These are phyloP conservation scores for Hansenula lynferdii DNA, from an alignment of 1,139 yeast genomes.

Conservation along the genomic window DNA sequence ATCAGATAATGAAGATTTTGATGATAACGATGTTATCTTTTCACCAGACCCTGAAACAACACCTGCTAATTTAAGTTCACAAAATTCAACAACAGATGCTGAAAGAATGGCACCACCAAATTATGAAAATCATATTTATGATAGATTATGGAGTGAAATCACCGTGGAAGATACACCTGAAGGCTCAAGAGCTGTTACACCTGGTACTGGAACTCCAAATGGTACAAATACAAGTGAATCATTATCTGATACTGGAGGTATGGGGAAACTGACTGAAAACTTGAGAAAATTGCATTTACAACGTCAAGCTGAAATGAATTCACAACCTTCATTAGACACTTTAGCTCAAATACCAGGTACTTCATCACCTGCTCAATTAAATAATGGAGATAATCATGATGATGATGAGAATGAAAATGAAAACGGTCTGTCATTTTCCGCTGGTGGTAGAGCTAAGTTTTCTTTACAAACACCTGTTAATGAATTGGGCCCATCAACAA, in stretches of 20 bases:
- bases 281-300: conserved; percentile 49
- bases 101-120: conserved; percentile 74
- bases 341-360: conserved; percentile 6
- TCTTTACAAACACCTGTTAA: conserved; percentile 20
- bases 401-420: conserved; percentile 21
- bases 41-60: conserved; percentile 25
- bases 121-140: conserved; percentile 82
- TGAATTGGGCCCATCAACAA: conserved; percentile 9
- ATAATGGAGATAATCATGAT: conserved; percentile 7
- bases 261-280: conserved; percentile 41
- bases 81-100: conserved; percentile 5
- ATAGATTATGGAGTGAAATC: conserved; percentile 73
- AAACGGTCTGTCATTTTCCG: conserved; percentile 12
- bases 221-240: conserved; percentile 9
- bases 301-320: conserved; percentile 25
- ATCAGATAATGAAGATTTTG: conserved; percentile 18
- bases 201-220: conserved; percentile 20
- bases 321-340: conserved; percentile 16
- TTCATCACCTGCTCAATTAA: not conserved
- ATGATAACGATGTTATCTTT: conserved; percentile 29
- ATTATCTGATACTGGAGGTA: conserved; percentile 20
- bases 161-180: conserved; percentile 25
- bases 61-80: conserved; percentile 7
- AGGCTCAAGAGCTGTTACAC: conserved; percentile 24
- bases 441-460: conserved; percentile 4